Evolutionary conservation across 768 basidiomycete species (phyloP), one percentile per base, ranked within the genome.

Genomic region (Cystofilobasidium macerans): DNA sequence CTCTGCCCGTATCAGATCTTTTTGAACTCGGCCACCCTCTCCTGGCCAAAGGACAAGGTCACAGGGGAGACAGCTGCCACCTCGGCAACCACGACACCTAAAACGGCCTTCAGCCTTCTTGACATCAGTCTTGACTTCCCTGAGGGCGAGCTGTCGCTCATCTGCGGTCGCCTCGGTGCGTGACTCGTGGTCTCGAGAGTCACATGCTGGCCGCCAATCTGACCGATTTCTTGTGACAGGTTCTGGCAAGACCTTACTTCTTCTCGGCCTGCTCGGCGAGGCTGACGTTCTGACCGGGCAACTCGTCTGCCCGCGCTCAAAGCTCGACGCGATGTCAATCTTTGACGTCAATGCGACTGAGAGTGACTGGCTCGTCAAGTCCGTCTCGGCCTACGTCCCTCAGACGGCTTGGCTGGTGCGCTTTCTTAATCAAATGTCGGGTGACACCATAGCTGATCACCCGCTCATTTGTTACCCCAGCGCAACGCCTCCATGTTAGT

Each of bases 261-360:
- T 94, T 24, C 79, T 87, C 26, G 67, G 61, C 16, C 81, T 95
- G 45, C 81, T 97, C 5, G 92, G 92, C 30, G 90, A 93, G 78
- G 86, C 88, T 7, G 90, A 93, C 75, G 70, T 93, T 18, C 77
- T 95, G 12, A 78, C 86, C 24, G 92, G 92, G 0, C 87, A 91
- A 71, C 76, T 91, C 38, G 70, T 85, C 12, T 89, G 88, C 71
- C 91, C 92, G 14, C 82, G 89, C 28, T 90, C 91, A 3, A 86
- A 88, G 1, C 88, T 89, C 2, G 84, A 93, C 73, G 79, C 84
- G 2, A 78, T 93, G 71, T 85, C 86, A 0, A 78, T 78, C 7
- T 85, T 86, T 18, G 75, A 78, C 2, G 68, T 69, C 33, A 73
- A 79, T 0, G 72, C 73, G 33, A 38, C 78, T 0, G 76, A 80